Evolutionary conservation across 192 early-diverging fungal species (phyloP), one percentile per base, ranked within the genome.

Genomic region (Kappamyces sp.): DNA sequence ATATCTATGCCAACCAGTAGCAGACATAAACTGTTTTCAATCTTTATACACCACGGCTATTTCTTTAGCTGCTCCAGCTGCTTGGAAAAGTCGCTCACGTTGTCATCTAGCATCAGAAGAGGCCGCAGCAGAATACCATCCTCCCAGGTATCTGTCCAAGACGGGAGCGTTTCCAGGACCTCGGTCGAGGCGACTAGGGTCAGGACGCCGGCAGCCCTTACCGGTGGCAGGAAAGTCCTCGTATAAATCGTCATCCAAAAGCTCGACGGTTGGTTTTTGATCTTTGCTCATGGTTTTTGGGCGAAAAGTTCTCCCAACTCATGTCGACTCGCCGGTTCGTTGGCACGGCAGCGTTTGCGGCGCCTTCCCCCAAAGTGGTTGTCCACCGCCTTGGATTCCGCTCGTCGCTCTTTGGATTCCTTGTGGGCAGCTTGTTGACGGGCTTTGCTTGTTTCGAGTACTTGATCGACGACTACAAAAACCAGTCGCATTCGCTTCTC

Each of bases 401-500:
- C 44, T 42, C 44, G 2, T 41, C 43, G 10, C 10, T 68, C 42
- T 43, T 91, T 64, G 89, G 89, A 36, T 91, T 92, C 60, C 69
- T 90, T 40, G 61, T 89, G 2, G 90, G 90, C 31, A 80, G 84
- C n/a, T 82, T 87, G 34, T 65, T 75, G 41, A 79, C 88, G 36
- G 86, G 86, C 8, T 78, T 83, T 13, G 73, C 78, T 33, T 89
- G 89, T 34, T 95, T 91, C 67, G 84, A 87, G 49, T 89, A 88
- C 62, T 76, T 95, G 49, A 74, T 95, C 43, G 89, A 91, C 52
- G 88, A 95, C 66, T 93, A 95, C 69, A 82, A 89, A 48, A 73
- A 74, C 42, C 82, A 88, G 1, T 89, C 90, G 13, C 69, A 68
- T 37, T 57, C 84, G 10, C 68, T 93, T 23, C 72, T 93, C 61